Evolutionary conservation across 169 alveolate genomes (phyloP).

Genomic region (Plasmodium cynomolgi): DNA sequence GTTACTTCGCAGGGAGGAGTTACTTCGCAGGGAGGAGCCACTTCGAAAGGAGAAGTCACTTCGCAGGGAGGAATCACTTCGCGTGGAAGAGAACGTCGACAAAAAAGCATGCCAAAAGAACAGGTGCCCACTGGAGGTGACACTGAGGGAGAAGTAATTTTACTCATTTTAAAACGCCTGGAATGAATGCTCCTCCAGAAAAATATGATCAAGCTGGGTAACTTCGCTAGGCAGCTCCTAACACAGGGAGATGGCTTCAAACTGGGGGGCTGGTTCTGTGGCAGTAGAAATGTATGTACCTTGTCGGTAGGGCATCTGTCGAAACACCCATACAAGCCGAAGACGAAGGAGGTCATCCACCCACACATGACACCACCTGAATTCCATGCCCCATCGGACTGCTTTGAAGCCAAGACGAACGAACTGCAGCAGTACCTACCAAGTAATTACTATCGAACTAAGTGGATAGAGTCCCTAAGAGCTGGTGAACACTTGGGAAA

Average conservation of each 20-base stretch:
- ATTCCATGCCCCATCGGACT: conserved; percentile 31
- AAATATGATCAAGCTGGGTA: conserved; percentile 8
- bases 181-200: neutral
- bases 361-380: conserved; percentile 76
- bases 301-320: conserved; percentile 38
- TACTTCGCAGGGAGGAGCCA: neutral
- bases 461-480: conserved; percentile 76
- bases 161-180: neutral
- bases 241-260: neutral
- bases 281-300: conserved; percentile 10
- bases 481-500: conserved; percentile 88
- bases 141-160: neutral
- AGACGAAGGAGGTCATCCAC: conserved; percentile 80
- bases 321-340: conserved; percentile 80
- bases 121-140: neutral
- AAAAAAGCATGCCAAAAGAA: neutral
- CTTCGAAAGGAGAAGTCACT: no score
- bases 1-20: no score
- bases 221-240: neutral
- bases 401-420: conserved; percentile 47
- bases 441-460: conserved; percentile 45
- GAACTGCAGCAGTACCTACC: conserved; percentile 48
- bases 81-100: neutral
- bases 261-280: neutral
- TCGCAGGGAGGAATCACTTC: neutral